Conservation (phyloP, 345 rosid genomes). For the Alliaria petiolata region DNA sequence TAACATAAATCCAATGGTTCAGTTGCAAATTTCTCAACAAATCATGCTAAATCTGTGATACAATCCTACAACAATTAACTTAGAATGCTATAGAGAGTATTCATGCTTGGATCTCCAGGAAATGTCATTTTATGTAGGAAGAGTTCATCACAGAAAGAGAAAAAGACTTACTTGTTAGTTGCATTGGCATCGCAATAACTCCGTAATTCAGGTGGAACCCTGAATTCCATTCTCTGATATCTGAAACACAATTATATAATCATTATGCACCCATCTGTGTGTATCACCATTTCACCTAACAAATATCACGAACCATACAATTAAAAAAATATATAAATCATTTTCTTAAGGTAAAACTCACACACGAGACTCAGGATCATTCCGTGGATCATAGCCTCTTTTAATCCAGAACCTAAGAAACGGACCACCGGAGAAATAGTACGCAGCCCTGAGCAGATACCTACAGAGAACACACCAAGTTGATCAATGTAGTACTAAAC, state of each 20-base stretch:
- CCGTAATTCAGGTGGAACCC: constrained; percentile 71
- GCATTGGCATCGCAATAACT: constrained; percentile 52
- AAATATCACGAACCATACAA: too few species aligned
- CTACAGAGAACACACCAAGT: constrained; percentile 36
- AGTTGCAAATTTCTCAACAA: not conserved
- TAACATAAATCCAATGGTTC: not conserved
- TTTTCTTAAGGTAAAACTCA: constrained; percentile 41
- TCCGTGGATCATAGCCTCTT: constrained; percentile 97
- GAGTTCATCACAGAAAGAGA: not conserved
- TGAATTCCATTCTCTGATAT: constrained; percentile 90
- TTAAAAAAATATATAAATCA: too few species aligned
- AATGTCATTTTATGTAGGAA: not conserved
- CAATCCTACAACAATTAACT: not conserved
- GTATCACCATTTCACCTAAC: not conserved
- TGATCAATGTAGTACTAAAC: not conserved
- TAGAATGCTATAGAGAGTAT: not conserved
- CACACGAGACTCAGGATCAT: constrained; percentile 94
- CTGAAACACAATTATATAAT: constrained; percentile 38
- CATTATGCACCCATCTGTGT: not conserved
- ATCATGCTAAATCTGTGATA: not conserved
- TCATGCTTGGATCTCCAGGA: not conserved
- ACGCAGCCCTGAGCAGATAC: constrained; percentile 75
- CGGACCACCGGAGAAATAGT: constrained; percentile 91
- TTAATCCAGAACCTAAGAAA: constrained; percentile 89
- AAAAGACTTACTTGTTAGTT: constrained; percentile 51